A percentile compares a stretch with the other conserved stretches of the same genome.
Conservation (phyloP, 2,329 filamentous ascomycete species). For the Aspergillus aculeatus region DNA sequence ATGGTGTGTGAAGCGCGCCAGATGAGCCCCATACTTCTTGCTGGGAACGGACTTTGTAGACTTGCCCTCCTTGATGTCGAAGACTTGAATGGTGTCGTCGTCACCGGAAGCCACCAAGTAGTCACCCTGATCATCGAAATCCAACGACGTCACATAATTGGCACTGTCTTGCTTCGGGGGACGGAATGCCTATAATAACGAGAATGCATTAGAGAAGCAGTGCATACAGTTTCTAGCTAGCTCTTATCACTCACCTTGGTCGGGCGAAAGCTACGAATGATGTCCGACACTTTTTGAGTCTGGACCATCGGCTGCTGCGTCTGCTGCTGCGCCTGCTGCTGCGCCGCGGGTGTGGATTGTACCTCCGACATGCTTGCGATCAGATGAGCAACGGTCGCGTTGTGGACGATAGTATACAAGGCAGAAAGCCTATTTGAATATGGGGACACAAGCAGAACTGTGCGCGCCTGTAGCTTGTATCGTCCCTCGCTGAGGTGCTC, state of each 20-base stretch:
- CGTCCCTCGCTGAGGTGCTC: background rate
- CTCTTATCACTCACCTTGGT: constrained; percentile 61
- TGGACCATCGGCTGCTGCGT: constrained; percentile 26
- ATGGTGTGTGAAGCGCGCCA: constrained; percentile 92
- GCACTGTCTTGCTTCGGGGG: constrained; percentile 38
- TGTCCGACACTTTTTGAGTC: constrained; percentile 70
- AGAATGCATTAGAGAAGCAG: constrained; percentile 7
- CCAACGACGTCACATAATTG: constrained; percentile 78
- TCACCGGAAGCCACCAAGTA: constrained; percentile 86
- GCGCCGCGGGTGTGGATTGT: constrained; percentile 22
- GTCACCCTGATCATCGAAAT: constrained; percentile 95
- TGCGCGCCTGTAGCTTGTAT: background rate
- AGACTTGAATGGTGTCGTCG: constrained; percentile 94
- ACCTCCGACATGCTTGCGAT: constrained; percentile 28
- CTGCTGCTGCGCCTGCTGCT: constrained; percentile 26
- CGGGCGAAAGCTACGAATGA: constrained; percentile 74
- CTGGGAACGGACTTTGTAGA: constrained; percentile 85
- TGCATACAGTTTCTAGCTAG: background rate
- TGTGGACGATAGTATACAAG: background rate
- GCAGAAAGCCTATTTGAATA: background rate
- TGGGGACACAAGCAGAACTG: background rate
- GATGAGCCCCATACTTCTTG: constrained; percentile 94
- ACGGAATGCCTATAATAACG: constrained; percentile 29
- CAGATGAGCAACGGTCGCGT: constrained; percentile 10
- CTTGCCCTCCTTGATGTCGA: constrained; percentile 86